A percentile compares a stretch with the other conserved stretches of the same genome.
phyloP scores from a whole-genome alignment of 352 stramenopile genomes.

The Globisporangium irregulare region DNA sequence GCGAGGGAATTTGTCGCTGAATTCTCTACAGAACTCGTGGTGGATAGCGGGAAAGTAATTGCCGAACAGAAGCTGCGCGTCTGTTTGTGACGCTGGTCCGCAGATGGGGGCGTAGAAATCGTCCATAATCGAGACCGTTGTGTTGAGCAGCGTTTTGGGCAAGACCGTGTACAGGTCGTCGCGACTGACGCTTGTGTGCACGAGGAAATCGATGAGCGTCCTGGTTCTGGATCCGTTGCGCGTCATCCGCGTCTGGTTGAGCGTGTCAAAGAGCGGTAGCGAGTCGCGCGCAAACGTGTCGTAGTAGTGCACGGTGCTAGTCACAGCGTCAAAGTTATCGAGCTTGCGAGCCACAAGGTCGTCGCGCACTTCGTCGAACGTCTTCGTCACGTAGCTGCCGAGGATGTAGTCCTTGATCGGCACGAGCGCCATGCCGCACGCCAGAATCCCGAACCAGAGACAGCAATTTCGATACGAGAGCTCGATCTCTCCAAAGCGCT shows the following conservation, averaged over 20 bases:
- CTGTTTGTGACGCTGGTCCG: constrained; percentile 23
- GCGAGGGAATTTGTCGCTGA: constrained; percentile 26
- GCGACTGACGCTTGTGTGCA: constrained; percentile 28
- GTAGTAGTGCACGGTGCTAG: constrained; percentile 13
- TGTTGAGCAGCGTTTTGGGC: constrained; percentile 17
- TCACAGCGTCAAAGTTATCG: constrained; percentile 27
- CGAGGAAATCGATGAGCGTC: constrained; percentile 32
- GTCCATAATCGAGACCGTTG: constrained; percentile 32
- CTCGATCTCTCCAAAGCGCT: constrained; percentile 3
- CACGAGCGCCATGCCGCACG: constrained; percentile 21
- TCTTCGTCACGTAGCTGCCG: constrained; percentile 36
- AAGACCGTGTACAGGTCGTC: constrained; percentile 24
- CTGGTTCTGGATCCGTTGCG: constrained; percentile 15
- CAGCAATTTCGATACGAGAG: constrained; percentile 25
- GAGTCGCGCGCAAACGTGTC: no score
- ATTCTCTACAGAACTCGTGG: constrained; percentile 43
- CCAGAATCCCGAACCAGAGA: constrained; percentile 18
- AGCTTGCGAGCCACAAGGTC: constrained; percentile 30
- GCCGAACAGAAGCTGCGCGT: constrained; percentile 33
- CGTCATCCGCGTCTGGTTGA: constrained; percentile 1
- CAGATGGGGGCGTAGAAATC: constrained; percentile 34
- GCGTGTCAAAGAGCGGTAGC: no score
- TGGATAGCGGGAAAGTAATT: constrained; percentile 35
- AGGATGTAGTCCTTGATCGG: constrained; percentile 45
- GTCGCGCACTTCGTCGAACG: constrained; percentile 40